Base-by-base conservation (phyloP, 1,284 basidiomycete genomes). In the Ganoderma meredithae region DNA sequence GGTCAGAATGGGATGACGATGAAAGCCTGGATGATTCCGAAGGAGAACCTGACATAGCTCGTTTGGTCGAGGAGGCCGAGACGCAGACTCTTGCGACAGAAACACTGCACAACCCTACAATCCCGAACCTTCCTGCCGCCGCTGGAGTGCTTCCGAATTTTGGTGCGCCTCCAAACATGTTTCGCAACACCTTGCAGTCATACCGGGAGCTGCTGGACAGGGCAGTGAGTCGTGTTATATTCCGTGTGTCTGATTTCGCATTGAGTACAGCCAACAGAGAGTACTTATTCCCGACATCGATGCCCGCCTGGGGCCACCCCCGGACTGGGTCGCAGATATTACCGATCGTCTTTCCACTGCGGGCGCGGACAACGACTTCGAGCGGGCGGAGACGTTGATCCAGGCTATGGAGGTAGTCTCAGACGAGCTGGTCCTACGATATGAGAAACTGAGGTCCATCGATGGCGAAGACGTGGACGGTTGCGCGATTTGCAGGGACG, bases 401-500 rank as follows among this genome's bases (percentile, higher is more conserved):
- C 61, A 65, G 0, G 69, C 68, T 8, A 71, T 79, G 40, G 78
- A 79, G 56, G 44, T 62, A 2, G 71, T 77, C 3, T 62, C 77
- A 1, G 65, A 73, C 5, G 73, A 74, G 10, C 71, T 79, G 31
- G 70, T 76, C 1, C 69, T 66, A 1, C 71, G 78, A 10, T 79
- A 78, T 60, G 76, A 79, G 73, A 70, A 72, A 60, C 67, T 79
- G 55, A 72, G 77, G 41, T 67, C 67, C 4, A 72, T 74, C 9
- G 62, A 69, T 25, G 73, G 70, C 5, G 72, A 78, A 19, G 70
- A 72, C 40, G 66, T 58, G 9, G 78, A 76, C 17, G 75, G 77
- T 0, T 79, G 78, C 62, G 76, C 77, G 6, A 75, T 79, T 10
- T 79, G 78, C 53, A 73, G 77, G 1, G 78, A 79, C 22, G 63